These are phyloP conservation scores for Neofusicoccum laricinum DNA, from an alignment of 2,329 filamentous ascomycete genomes.

Conservation along the genomic window DNA sequence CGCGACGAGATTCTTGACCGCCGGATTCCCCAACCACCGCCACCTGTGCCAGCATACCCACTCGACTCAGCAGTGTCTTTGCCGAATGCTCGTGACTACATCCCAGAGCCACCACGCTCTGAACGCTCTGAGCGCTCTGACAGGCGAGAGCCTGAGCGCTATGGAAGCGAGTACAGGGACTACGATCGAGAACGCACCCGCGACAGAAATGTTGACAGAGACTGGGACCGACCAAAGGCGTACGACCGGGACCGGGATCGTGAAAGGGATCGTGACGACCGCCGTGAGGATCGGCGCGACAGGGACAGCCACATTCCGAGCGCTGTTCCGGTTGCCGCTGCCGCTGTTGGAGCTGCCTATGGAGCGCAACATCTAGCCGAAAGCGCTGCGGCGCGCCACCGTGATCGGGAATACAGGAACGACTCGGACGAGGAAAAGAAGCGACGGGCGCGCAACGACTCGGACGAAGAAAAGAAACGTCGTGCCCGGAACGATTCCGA, in stretches of 20 bases:
- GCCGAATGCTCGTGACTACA: conserved; percentile 9
- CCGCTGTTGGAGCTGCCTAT: conserved; percentile 24
- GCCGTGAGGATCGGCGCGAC: conserved; percentile 21
- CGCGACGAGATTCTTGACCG: conserved; percentile 42
- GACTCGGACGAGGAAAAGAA: conserved; percentile 25
- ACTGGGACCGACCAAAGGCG: conserved; percentile 16
- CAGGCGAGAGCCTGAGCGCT: conserved; percentile 8
- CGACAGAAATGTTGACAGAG: conserved; percentile 19
- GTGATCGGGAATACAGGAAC: neutral
- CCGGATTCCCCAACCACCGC: conserved; percentile 22
- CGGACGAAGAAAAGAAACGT: conserved; percentile 27
- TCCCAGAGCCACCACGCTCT: conserved; percentile 17
- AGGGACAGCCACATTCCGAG: conserved; percentile 16
- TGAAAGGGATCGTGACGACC: conserved; percentile 18
- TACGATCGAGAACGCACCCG: conserved; percentile 16
- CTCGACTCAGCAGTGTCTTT: neutral
- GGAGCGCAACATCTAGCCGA: conserved; percentile 21
- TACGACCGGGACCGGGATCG: conserved; percentile 18
- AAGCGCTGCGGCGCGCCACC: neutral
- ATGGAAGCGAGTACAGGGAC: conserved; percentile 16
- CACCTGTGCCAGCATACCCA: neutral
- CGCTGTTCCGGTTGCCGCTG: conserved; percentile 22
- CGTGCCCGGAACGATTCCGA: conserved; percentile 21
- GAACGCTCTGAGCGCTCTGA: conserved; percentile 31
- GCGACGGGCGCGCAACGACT: conserved; percentile 18